Base-by-base conservation (phyloP, 441 rosid genomes). In the Syzygium malaccense region DNA sequence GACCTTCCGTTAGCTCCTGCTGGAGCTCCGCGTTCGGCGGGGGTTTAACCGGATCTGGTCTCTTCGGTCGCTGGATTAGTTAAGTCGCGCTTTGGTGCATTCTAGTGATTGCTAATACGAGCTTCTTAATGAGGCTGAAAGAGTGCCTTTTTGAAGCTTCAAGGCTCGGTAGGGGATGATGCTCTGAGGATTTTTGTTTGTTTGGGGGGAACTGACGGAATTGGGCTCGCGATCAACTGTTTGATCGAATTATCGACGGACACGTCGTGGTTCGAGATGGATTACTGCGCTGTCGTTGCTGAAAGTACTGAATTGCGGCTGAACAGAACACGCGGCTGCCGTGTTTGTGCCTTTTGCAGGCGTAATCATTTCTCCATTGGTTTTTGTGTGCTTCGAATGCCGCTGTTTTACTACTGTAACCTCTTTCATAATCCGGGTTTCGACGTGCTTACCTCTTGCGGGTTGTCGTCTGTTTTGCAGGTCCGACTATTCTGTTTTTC, bases 401-500 rank as follows among this genome's bases (percentile, higher is more conserved):
- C 4, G 11, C 28, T 68, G 26, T 68, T 68, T 71, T 37, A 7
- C 49, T 71, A 32, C 57, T 1, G 4, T n/a, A 55, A 15, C 41
- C 41, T 51, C 41, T 53, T 85, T 23, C 28, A 20, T 37, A 55
- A 37, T 32, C 37, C n/a, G 0, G 48, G 49, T 18, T 85, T 85
- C 7, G 20, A 58, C 53, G 7, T 56, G 37, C 53, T 53, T 14
- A 53, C n/a, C 49, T 85, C 64, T 37, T 6, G 58, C 1, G 32
- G 1, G 12, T 33, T 75, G 60, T 41, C 88, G 85, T 85, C 66
- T 53, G 19, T 87, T 37, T 88, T 97, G 92, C 98, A 98, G 99
- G 99, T 92, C 99, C 99, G 86, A 98, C 99, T 45, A 92, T 98
- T 92, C 90, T 98, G 89, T 98, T 97, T 93, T 98, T 98, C 92